phyloP scores from a whole-genome alignment of 2,329 filamentous ascomycete species.

The Claviceps spartinae region DNA sequence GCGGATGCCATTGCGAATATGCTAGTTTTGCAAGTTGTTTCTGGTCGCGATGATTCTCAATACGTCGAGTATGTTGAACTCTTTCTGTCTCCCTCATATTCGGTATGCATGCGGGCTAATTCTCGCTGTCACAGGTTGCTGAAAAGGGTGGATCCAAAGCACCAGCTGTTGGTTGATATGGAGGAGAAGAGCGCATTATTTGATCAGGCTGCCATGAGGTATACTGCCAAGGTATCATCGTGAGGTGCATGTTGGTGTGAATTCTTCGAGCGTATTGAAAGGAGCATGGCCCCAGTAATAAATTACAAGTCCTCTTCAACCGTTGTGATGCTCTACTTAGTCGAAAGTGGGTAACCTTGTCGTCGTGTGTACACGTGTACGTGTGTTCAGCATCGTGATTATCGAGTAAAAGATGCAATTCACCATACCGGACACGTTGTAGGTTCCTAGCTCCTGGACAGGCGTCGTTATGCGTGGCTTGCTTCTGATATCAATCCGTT shows the following conservation, averaged over 20 bases:
- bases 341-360: no score
- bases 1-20: conserved; percentile 70
- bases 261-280: conserved; percentile 18
- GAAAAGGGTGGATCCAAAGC: conserved; percentile 47
- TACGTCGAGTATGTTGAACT: conserved; percentile 42
- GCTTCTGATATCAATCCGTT: no score
- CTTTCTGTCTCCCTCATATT: no score
- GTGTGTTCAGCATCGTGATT: not conserved
- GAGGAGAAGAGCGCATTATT: conserved; percentile 80
- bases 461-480: no score
- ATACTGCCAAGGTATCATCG: conserved; percentile 65
- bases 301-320: no score
- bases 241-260: conserved; percentile 9
- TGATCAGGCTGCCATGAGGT: conserved; percentile 75
- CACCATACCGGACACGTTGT: no score
- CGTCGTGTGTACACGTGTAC: not conserved
- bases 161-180: conserved; percentile 60
- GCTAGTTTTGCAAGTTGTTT: conserved; percentile 64
- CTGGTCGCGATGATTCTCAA: conserved; percentile 56
- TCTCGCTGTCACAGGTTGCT: conserved; percentile 33
- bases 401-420: no score
- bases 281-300: conserved; percentile 12
- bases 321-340: not conserved
- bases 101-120: not conserved
- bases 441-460: no score